A percentile compares a stretch with the other conserved stretches of the same genome.
These are phyloP conservation scores for Mycocentrospora acerina DNA, from an alignment of 2,329 filamentous ascomycete genomes.

Conservation along the genomic window DNA sequence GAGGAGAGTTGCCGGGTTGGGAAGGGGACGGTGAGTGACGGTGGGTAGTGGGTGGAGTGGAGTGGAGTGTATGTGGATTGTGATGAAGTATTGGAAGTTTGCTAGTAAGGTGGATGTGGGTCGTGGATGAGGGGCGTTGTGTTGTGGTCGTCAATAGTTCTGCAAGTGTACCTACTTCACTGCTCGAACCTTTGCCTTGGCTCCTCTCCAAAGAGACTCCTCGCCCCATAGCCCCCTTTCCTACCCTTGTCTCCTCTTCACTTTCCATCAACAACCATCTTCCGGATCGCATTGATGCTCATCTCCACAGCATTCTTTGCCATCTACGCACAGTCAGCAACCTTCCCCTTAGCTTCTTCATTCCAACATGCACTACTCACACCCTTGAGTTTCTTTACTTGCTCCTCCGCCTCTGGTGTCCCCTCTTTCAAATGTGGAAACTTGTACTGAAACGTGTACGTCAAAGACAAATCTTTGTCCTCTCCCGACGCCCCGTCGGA, in stretches of 20 bases:
- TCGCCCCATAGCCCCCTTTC: too few species aligned
- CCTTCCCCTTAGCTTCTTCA: neutral
- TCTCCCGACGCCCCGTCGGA: conserved; percentile 40
- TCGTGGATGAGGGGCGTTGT: too few species aligned
- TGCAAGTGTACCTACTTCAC: too few species aligned
- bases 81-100: too few species aligned
- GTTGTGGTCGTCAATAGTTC: too few species aligned
- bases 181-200: too few species aligned
- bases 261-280: conserved; percentile 44
- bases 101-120: too few species aligned
- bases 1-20: neutral
- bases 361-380: conserved; percentile 16
- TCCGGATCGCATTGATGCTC: conserved; percentile 46
- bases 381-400: conserved; percentile 24
- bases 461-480: conserved; percentile 45
- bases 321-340: conserved; percentile 23
- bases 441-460: conserved; percentile 50
- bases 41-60: too few species aligned
- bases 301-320: conserved; percentile 47
- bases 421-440: conserved; percentile 39
- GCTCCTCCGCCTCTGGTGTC: conserved; percentile 35
- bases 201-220: too few species aligned
- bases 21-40: neutral
- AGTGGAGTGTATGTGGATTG: too few species aligned
- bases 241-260: conserved; percentile 4